Evolutionary conservation across 805 yeast genomes (phyloP).

Genomic region (Cyberlindnera japonica): DNA sequence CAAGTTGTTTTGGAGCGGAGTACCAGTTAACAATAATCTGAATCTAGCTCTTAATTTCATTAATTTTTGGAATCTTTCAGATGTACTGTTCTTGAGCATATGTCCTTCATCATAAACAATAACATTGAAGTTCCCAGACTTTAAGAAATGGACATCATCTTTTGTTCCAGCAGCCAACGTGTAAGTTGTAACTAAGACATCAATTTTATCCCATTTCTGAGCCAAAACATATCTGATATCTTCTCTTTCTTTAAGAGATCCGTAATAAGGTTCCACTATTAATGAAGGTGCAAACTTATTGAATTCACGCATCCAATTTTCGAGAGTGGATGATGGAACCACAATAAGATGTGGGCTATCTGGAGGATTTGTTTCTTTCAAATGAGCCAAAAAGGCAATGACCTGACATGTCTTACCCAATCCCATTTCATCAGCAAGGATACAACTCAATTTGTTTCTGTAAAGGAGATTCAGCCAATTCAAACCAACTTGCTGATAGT

Average conservation of each 20-base stretch:
- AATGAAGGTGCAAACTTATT: slow-evolving; percentile 80
- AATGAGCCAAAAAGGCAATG: slow-evolving; percentile 82
- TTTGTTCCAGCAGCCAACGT: slow-evolving; percentile 85
- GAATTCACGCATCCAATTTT: slow-evolving; percentile 96
- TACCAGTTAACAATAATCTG: slow-evolving; percentile 87
- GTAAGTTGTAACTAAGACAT: slow-evolving; percentile 92
- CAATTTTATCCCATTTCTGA: slow-evolving; percentile 54
- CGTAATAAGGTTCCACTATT: slow-evolving; percentile 89
- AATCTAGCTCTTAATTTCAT: slow-evolving; percentile 84
- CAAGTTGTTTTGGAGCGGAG: slow-evolving; percentile 92
- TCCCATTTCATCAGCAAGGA: slow-evolving; percentile 98
- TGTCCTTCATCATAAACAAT: slow-evolving; percentile 98
- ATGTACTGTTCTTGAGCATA: slow-evolving; percentile 83
- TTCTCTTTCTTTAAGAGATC: slow-evolving; percentile 78
- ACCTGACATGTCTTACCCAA: slow-evolving; percentile 97
- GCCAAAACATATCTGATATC: slow-evolving; percentile 70
- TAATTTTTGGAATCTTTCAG: slow-evolving; percentile 83
- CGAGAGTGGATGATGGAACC: slow-evolving; percentile 95
- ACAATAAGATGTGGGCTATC: slow-evolving; percentile 88
- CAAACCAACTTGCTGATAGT: slow-evolving; percentile 94
- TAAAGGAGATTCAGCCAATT: slow-evolving; percentile 89
- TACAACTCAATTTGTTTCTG: slow-evolving; percentile 77
- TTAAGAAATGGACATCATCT: slow-evolving; percentile 75
- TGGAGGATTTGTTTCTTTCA: slow-evolving; percentile 56
- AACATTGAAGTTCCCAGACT: slow-evolving; percentile 72